Conservation (phyloP, 352 stramenopile species). For the Pythium inflatum region DNA sequence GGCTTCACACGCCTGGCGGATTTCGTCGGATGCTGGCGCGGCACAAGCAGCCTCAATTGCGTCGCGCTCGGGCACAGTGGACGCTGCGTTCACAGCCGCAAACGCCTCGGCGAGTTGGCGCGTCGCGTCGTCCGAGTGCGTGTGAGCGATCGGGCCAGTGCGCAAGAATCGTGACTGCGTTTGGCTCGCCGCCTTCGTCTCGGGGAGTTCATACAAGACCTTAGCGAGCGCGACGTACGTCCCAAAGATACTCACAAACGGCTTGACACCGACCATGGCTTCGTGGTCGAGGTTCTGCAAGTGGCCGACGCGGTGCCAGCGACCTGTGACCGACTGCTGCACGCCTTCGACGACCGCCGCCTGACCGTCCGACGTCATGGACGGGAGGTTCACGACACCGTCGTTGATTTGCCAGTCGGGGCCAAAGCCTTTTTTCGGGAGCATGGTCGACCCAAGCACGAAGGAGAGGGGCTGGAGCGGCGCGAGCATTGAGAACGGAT, state of each 20-base stretch:
- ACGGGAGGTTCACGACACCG: constrained; percentile 36
- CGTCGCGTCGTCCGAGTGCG: constrained; percentile 26
- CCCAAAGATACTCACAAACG: constrained; percentile 27
- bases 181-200: not conserved
- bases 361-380: constrained; percentile 32
- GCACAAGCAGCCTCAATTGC: constrained; percentile 6
- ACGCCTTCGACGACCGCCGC: constrained; percentile 28
- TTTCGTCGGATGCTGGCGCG: not conserved
- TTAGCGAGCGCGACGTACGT: constrained; percentile 28
- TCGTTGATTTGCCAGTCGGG: constrained; percentile 39
- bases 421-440: constrained; percentile 28
- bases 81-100: constrained; percentile 11
- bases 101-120: constrained; percentile 18
- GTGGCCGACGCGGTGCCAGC: constrained; percentile 36
- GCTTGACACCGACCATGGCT: constrained; percentile 32
- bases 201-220: constrained; percentile 34
- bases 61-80: not conserved
- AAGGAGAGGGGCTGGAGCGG: constrained; percentile 29
- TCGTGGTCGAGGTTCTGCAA: constrained; percentile 37
- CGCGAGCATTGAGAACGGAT: constrained; percentile 30
- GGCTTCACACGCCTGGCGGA: constrained; percentile 10
- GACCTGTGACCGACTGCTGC: constrained; percentile 26
- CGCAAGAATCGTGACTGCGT: constrained; percentile 9
- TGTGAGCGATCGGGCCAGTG: not conserved
- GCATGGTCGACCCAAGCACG: constrained; percentile 30